Conservation (phyloP, 805 yeast species). For the Saccharomyces cerevisiae region DNA sequence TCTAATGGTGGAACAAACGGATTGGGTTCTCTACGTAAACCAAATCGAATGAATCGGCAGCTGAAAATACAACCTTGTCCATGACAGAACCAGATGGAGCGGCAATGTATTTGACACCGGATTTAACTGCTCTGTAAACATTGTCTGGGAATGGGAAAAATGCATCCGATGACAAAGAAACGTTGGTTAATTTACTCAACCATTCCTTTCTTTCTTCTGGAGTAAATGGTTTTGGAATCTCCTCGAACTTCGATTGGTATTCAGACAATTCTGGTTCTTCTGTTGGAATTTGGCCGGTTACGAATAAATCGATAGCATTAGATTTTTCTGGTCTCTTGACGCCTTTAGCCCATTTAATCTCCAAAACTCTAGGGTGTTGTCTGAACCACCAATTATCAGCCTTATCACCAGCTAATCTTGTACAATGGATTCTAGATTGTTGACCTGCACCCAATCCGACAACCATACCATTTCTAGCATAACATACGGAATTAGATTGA, state of each 20-base stretch:
- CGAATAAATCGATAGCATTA: constrained; percentile 90
- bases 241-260: constrained; percentile 81
- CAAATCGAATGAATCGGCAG: constrained; percentile 83
- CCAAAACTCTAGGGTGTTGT: constrained; percentile 91
- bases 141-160: constrained; percentile 99
- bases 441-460: constrained; percentile 98
- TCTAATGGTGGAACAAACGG: constrained; percentile 91
- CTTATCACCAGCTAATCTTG: constrained; percentile 97
- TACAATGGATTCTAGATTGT: constrained; percentile 97
- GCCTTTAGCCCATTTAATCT: constrained; percentile 95
- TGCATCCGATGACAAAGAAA: constrained; percentile 91
- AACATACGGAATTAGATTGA: constrained; percentile 97
- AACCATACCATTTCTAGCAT: constrained; percentile 98
- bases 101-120: constrained; percentile 91
- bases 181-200: constrained; percentile 69
- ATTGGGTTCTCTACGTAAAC: constrained; percentile 95
- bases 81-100: constrained; percentile 97
- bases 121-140: constrained; percentile 92
- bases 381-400: constrained; percentile 99
- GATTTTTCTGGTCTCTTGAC: constrained; percentile 97
- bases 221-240: constrained; percentile 74
- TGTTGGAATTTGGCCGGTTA: constrained; percentile 83
- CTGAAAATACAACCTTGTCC: constrained; percentile 92
- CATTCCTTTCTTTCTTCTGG: constrained; percentile 78
- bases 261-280: constrained; percentile 89